Percentiles rank a stretch among this genome's conserved stretches.
Evolutionary conservation across 352 stramenopile species (phyloP).

Genomic region (Phytophthora idaei): DNA sequence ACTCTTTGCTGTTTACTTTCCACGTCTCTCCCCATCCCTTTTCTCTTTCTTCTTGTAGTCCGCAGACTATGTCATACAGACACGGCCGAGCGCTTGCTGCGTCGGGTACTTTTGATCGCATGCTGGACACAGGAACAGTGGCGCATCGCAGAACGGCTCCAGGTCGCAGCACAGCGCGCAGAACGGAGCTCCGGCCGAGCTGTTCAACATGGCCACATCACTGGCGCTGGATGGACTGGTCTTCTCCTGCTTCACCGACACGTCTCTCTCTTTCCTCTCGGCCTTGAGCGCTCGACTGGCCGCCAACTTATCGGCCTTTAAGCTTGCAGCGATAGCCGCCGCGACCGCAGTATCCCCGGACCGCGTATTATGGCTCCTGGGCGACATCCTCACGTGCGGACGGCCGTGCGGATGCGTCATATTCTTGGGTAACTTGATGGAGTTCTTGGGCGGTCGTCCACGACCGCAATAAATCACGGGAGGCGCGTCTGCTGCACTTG

Average conservation of each 20-base stretch:
- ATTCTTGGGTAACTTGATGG: constrained; percentile 44
- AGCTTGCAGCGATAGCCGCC: constrained; percentile 18
- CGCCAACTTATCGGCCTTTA: constrained; percentile 17
- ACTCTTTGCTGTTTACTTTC: constrained; percentile 19
- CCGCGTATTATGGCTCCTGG: constrained; percentile 34
- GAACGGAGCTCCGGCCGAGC: constrained; percentile 46
- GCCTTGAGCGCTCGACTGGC: constrained; percentile 20
- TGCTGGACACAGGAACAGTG: constrained; percentile 75
- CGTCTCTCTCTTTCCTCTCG: constrained; percentile 21
- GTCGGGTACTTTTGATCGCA: constrained; percentile 88
- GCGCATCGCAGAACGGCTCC: constrained; percentile 43
- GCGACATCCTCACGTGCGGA: constrained; percentile 28
- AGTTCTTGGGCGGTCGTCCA: constrained; percentile 50
- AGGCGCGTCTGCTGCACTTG: constrained; percentile 24
- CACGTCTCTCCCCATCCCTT: constrained; percentile 13
- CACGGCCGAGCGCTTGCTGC: constrained; percentile 71
- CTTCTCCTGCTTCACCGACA: constrained; percentile 43
- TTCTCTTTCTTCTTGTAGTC: constrained; percentile 4
- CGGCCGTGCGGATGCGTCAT: constrained; percentile 16
- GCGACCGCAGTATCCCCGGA: constrained; percentile 23
- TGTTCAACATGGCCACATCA: constrained; percentile 55
- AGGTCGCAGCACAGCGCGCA: constrained; percentile 77
- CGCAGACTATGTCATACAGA: constrained; percentile 51
- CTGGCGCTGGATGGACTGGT: constrained; percentile 71
- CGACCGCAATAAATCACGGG: constrained; percentile 47